phyloP scores from a whole-genome alignment of 257 asterid genomes.

The Nicotiana paniculata region DNA sequence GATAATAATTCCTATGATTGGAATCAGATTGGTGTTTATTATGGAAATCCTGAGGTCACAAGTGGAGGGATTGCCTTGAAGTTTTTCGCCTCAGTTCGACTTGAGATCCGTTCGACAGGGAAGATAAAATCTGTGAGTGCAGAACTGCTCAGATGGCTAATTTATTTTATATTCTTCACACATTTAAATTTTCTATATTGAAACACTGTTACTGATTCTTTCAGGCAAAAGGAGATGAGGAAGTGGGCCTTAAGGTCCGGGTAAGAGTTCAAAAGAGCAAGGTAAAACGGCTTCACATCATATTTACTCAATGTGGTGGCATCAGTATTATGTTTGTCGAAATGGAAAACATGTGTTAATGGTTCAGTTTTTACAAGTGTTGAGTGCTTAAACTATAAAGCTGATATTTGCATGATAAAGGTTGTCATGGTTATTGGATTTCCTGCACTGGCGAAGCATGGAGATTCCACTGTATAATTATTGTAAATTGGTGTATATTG shows the following conservation, averaged over 20 bases:
- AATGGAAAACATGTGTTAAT: background rate
- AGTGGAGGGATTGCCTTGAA: conserved; percentile 98
- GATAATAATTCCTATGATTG: conserved; percentile 8
- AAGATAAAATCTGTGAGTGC: conserved; percentile 91
- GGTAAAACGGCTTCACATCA: conserved; percentile 29
- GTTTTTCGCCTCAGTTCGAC: conserved; percentile 97
- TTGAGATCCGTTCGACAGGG: conserved; percentile 94
- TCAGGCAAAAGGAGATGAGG: conserved; percentile 93
- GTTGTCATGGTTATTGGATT: background rate
- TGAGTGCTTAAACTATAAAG: background rate
- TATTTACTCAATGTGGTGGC: background rate
- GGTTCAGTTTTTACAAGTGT: background rate
- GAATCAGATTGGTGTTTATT: conserved; percentile 90
- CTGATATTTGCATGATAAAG: conserved; percentile 3
- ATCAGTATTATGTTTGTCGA: background rate
- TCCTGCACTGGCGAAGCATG: background rate
- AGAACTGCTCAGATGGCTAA: conserved; percentile 11
- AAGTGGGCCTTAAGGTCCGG: conserved; percentile 87
- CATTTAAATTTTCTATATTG: background rate
- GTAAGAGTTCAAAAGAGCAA: conserved; percentile 99
- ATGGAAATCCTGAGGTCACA: conserved; percentile 98
- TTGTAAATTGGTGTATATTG: background rate
- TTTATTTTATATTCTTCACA: background rate
- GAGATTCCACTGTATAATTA: background rate
- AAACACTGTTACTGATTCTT: conserved; percentile 11